Evolutionary conservation across 495 filamentous ascomycete species (phyloP), one percentile per base, ranked within the genome.

Genomic region (Cenococcum geophilum): DNA sequence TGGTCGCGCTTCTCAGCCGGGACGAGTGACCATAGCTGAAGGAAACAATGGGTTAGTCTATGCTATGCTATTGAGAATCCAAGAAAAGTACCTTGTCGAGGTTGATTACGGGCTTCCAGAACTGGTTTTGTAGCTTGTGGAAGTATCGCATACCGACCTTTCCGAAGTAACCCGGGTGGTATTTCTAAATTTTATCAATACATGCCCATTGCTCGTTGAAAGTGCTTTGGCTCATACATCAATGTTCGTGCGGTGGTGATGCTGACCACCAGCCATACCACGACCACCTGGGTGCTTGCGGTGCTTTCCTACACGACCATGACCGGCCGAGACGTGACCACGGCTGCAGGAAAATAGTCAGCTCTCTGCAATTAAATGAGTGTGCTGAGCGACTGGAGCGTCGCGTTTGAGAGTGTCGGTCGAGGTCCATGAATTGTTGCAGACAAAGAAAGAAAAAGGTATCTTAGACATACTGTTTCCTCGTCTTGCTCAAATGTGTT

Each of bases 151-250:
- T 95, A 80, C 90, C 90, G 63, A 95, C 90, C 82, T 95, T 96
- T 78, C 91, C 91, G 79, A 95, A 96, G 87, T 95, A 95, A 87
- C 89, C 89, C 20, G 88, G 88, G 78, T 92, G 89, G 86, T 88
- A 92, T 79, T 93, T 93, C 79, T 95, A 90, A 70, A 95, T 79
- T 80, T 95, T 96, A 27, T 52, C 25, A 52, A 32, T 9, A 52
- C 21, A 52, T 2, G 20, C 16, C 22, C 5, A 1, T 16, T 23
- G 1, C 20, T 16, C 5, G 20, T 16, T 23, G 22, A 1, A 5
- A 25, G 49, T 27, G 0, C 1, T 25, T 14, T 9, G 25, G 14
- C 25, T 23, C 49, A 52, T 52, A 52, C 49, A 18, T 45, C 40
- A 10, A 45, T 62, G 65, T 72, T 70, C 4, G 53, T 63, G 16